Percentiles rank a stretch among this genome's conserved stretches.
Evolutionary conservation across 495 filamentous ascomycete genomes (phyloP).

Genomic region (Penicillium arizonense): DNA sequence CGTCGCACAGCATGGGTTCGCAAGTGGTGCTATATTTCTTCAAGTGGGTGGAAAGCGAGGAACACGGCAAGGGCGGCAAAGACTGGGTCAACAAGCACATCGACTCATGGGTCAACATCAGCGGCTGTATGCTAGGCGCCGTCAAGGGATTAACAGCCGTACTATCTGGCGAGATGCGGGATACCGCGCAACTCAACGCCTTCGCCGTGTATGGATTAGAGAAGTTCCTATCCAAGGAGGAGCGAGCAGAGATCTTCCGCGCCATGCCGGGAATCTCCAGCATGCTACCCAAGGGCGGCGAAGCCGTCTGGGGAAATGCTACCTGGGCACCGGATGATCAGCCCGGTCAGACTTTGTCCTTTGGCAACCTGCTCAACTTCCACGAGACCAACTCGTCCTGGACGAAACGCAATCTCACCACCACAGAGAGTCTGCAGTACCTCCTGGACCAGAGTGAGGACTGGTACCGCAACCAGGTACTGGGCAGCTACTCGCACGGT

Average conservation of each 20-base stretch:
- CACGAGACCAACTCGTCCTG: conserved; percentile 63
- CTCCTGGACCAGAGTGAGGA: conserved; percentile 72
- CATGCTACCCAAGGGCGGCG: conserved; percentile 95
- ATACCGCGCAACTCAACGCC: conserved; percentile 95
- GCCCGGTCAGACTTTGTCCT: conserved; percentile 67
- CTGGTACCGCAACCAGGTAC: conserved; percentile 78
- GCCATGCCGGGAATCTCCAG: conserved; percentile 95
- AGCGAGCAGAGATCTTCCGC: conserved; percentile 90
- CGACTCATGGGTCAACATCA: conserved; percentile 96
- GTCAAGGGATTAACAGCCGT: conserved; percentile 89
- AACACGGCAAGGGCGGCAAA: conserved; percentile 76
- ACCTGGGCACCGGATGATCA: conserved; percentile 88
- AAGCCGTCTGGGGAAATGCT: conserved; percentile 89
- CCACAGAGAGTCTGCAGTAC: conserved; percentile 72
- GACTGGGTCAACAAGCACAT: conserved; percentile 89
- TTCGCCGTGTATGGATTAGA: conserved; percentile 97
- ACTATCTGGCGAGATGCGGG: conserved; percentile 95
- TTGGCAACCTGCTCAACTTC: conserved; percentile 85
- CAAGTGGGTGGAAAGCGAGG: conserved; percentile 87
- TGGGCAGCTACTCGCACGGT: conserved; percentile 78
- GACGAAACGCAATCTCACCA: conserved; percentile 73
- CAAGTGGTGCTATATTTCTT: conserved; percentile 97
- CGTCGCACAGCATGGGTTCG: conserved; percentile 95
- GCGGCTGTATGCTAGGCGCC: conserved; percentile 95
- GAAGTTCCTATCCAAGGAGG: conserved; percentile 86